Conservation (phyloP, 345 rosid genomes). For the Melaleuca quinquenervia region DNA sequence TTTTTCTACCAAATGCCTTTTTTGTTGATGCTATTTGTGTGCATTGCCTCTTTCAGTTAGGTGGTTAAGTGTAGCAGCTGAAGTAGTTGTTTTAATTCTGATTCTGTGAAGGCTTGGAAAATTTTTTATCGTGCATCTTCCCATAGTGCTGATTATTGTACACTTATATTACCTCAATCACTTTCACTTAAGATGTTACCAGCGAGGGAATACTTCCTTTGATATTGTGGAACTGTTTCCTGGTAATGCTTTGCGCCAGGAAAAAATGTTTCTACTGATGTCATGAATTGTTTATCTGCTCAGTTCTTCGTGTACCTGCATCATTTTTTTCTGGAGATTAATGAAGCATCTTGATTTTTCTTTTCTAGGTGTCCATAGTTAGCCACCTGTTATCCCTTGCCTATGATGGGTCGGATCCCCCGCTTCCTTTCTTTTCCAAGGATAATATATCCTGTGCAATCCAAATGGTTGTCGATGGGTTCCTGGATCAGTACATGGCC, state of each 20-base stretch:
- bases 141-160: neutral
- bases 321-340: neutral
- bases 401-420: slow-evolving; percentile 53
- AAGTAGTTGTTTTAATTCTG: neutral
- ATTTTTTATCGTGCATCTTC: neutral
- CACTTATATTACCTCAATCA: neutral
- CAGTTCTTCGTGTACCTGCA: neutral
- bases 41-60: neutral
- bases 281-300: neutral
- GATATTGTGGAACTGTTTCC: neutral
- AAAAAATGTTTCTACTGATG: neutral
- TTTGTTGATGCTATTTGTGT: neutral
- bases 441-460: slow-evolving; percentile 49
- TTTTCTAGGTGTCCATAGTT: slow-evolving; percentile 73
- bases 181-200: neutral
- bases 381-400: slow-evolving; percentile 65
- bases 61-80: neutral
- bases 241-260: neutral
- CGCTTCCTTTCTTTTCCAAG: slow-evolving; percentile 56
- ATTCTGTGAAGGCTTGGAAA: neutral
- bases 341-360: neutral
- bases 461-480: slow-evolving; percentile 85
- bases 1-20: neutral
- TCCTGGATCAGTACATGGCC: slow-evolving; percentile 56
- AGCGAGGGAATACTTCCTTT: neutral